phyloP scores from a whole-genome alignment of 495 filamentous ascomycete species.

The Immersiella caudata region DNA sequence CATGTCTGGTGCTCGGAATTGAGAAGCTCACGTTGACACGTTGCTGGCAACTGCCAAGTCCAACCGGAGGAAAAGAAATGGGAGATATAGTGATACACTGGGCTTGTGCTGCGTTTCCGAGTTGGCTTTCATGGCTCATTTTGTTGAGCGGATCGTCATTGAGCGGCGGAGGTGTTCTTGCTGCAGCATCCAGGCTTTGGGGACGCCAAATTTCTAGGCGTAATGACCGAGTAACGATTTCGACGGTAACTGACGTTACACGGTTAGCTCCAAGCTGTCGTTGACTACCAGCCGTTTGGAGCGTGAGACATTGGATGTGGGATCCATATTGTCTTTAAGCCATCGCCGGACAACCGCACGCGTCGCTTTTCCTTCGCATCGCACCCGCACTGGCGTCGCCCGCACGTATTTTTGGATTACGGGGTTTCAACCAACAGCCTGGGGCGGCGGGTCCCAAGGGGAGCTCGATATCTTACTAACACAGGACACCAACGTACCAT shows the following conservation, averaged over 20 bases:
- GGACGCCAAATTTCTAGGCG: constrained; percentile 14
- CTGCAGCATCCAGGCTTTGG: constrained; percentile 15
- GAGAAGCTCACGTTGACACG: no score
- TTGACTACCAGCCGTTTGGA: background rate
- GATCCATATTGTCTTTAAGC: background rate
- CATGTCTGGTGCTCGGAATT: no score
- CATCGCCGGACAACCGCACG: background rate
- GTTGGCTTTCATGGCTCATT: background rate
- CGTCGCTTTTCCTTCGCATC: background rate
- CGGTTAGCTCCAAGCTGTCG: background rate
- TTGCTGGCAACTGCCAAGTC: no score
- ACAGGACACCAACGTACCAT: constrained; percentile 1
- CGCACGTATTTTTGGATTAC: constrained; percentile 9
- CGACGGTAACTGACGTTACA: background rate
- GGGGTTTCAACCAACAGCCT: background rate
- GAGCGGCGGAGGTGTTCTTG: background rate
- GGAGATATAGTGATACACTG: no score
- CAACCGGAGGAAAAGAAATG: no score
- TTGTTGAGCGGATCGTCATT: background rate
- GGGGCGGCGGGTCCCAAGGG: background rate
- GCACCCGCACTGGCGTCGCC: background rate
- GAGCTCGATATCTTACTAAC: constrained; percentile 3
- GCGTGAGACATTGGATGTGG: constrained; percentile 1
- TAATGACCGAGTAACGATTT: background rate
- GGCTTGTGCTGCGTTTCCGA: background rate